phyloP scores from a whole-genome alignment of 805 yeast species.

The Candida oleophila region DNA sequence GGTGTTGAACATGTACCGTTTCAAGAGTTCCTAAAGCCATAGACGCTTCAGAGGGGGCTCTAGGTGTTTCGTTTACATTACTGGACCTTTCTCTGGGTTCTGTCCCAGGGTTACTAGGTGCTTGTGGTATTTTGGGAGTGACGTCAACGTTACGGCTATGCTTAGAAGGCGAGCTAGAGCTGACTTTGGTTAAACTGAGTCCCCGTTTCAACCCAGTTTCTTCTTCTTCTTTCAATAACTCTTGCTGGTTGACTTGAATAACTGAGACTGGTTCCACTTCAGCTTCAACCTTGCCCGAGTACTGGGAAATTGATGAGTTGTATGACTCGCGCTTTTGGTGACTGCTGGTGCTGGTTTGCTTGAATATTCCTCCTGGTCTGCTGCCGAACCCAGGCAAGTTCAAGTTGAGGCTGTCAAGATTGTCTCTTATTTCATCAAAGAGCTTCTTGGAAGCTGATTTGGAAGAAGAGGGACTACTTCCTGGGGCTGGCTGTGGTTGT shows the following conservation, averaged over 20 bases:
- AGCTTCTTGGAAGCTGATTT: conserved; percentile 1
- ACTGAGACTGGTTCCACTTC: conserved; percentile 21
- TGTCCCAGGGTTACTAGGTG: not conserved
- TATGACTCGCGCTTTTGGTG: conserved; percentile 15
- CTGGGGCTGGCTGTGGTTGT: not conserved
- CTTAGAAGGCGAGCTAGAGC: not conserved
- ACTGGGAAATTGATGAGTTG: conserved; percentile 20
- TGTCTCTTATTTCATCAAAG: conserved; percentile 5
- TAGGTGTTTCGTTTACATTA: not conserved
- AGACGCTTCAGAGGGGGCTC: not conserved
- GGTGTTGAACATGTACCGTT: not conserved
- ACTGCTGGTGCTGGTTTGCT: not conserved
- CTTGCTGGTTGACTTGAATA: conserved; percentile 13
- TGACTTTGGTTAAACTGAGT: conserved; percentile 2
- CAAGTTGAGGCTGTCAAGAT: conserved; percentile 1
- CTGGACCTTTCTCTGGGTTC: not conserved
- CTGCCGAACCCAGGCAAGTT: not conserved
- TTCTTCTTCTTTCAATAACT: not conserved
- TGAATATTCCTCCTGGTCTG: not conserved
- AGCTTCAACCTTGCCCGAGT: conserved; percentile 17
- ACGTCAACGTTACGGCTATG: not conserved
- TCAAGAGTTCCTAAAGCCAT: conserved; percentile 3
- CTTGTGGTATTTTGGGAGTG: not conserved
- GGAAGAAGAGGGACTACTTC: not conserved
- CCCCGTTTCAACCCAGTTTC: conserved; percentile 2